Conservation (phyloP, 1,284 basidiomycete genomes). For the Cryptococcus maquisensis region DNA sequence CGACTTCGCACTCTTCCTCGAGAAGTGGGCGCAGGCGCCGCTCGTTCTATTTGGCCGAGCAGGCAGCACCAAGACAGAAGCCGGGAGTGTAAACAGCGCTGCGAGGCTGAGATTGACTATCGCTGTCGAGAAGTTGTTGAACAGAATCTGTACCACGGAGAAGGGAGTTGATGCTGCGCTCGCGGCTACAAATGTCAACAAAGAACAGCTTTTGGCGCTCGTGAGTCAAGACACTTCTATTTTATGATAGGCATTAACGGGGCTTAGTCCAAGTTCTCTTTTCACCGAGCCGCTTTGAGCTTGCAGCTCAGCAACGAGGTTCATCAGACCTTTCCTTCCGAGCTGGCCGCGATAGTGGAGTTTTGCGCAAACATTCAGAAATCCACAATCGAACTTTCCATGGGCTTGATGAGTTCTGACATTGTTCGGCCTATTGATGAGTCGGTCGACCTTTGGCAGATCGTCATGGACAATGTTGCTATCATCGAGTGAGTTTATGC, state of each 20-base stretch:
- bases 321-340: neutral
- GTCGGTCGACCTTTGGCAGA: constrained; percentile 3
- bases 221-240: neutral
- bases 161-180: no score
- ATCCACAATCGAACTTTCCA: no score
- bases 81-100: neutral
- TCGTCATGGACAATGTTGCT: neutral
- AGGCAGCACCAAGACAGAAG: neutral
- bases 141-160: neutral
- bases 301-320: neutral
- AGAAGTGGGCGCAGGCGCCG: neutral
- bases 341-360: constrained; percentile 1
- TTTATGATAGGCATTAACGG: no score
- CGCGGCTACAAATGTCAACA: no score
- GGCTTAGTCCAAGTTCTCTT: neutral
- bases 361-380: neutral
- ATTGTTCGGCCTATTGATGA: no score
- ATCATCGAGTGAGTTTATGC: constrained; percentile 8
- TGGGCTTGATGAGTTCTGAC: no score
- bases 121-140: constrained; percentile 1
- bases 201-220: neutral
- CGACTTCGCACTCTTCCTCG: neutral
- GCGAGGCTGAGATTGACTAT: constrained; percentile 3
- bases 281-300: constrained; percentile 8
- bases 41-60: neutral